phyloP scores from a whole-genome alignment of 768 basidiomycete genomes.

The Suillus luteus region DNA sequence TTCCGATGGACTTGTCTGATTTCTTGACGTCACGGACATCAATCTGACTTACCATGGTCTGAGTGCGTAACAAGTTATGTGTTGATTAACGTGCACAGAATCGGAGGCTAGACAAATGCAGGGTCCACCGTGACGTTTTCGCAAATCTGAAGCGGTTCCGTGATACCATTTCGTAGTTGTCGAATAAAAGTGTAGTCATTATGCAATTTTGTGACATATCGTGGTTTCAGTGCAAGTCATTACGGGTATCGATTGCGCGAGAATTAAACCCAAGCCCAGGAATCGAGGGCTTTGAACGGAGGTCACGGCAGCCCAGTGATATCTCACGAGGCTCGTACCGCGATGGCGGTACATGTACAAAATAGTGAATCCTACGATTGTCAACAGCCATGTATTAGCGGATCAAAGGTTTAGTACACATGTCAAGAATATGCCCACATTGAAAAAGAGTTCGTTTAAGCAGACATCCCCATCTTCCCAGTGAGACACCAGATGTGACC shows the following conservation, averaged over 20 bases:
- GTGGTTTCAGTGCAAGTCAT: conserved; percentile 10
- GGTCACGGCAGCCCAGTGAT: background rate
- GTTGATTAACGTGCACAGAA: background rate
- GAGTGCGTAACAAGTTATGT: background rate
- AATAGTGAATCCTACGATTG: conserved; percentile 65
- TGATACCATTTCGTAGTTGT: background rate
- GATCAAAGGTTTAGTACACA: conserved; percentile 10
- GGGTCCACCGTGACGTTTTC: background rate
- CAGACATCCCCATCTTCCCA: conserved; percentile 87
- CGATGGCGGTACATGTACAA: conserved; percentile 66
- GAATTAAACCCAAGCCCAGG: background rate
- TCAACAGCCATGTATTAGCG: conserved; percentile 6
- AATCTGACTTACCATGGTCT: background rate
- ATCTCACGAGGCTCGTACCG: conserved; percentile 48
- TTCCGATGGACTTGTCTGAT: background rate
- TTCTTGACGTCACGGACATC: background rate
- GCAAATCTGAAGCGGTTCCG: background rate
- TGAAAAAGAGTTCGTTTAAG: conserved; percentile 76
- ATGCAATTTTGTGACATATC: conserved; percentile 7
- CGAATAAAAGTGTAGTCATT: conserved; percentile 1
- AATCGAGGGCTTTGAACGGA: background rate
- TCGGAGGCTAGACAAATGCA: background rate
- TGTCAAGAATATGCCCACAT: conserved; percentile 50
- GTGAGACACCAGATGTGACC: conserved; percentile 81
- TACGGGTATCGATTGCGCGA: conserved; percentile 22